These are phyloP conservation scores for Arthrobotrys sinensis DNA, from an alignment of 2,329 filamentous ascomycete species.

Conservation along the genomic window DNA sequence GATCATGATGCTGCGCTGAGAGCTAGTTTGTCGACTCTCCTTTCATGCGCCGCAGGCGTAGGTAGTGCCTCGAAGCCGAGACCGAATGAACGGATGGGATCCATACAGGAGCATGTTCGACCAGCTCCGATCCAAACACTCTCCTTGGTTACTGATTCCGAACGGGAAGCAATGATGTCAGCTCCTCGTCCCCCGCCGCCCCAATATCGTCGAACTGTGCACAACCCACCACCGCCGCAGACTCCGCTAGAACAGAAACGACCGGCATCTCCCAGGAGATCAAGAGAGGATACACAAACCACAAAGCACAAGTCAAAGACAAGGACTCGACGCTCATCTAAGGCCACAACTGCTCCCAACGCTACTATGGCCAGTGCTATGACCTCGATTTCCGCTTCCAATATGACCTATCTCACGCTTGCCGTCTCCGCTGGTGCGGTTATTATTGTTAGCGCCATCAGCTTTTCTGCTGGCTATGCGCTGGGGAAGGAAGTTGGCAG, in stretches of 20 bases:
- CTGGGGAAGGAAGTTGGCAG: conserved; percentile 78
- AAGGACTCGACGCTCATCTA: conserved; percentile 42
- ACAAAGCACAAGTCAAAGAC: conserved; percentile 42
- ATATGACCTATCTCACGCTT: conserved; percentile 59
- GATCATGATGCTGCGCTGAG: conserved; percentile 94
- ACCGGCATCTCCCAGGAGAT: conserved; percentile 37
- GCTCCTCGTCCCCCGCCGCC: conserved; percentile 43
- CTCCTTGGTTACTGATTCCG: conserved; percentile 53
- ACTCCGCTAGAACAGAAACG: conserved; percentile 24
- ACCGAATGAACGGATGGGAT: conserved; percentile 46
- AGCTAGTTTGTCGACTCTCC: conserved; percentile 91
- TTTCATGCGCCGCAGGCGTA: conserved; percentile 94
- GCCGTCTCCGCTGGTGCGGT: conserved; percentile 78
- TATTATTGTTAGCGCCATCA: conserved; percentile 78
- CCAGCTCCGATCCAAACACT: conserved; percentile 54
- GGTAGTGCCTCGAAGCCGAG: conserved; percentile 77
- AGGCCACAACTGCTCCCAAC: conserved; percentile 16
- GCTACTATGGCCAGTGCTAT: conserved; percentile 13
- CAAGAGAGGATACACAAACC: conserved; percentile 31
- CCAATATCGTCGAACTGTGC: conserved; percentile 28
- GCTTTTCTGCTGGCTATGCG: conserved; percentile 79
- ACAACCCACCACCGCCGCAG: conserved; percentile 33
- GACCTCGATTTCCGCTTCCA: conserved; percentile 38
- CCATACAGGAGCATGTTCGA: conserved; percentile 46
- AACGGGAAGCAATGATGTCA: conserved; percentile 56